Evolutionary conservation across 2,329 filamentous ascomycete species (phyloP).

Genomic region (Aspergillus fumigatus): DNA sequence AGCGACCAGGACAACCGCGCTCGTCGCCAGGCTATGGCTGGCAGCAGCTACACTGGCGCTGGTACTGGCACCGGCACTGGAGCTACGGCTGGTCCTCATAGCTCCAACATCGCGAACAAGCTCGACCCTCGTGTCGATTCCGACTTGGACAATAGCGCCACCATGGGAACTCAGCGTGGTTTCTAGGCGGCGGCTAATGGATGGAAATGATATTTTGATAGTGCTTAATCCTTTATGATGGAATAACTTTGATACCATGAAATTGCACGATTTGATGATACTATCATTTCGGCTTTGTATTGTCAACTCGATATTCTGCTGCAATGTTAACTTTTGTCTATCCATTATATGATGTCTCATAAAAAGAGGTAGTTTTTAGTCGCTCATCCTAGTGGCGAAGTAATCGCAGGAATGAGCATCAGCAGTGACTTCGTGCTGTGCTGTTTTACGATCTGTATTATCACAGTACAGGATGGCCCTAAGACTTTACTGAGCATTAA

Average conservation of each 20-base stretch:
- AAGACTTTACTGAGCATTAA: no score
- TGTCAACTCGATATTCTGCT: not conserved
- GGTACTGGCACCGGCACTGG: constrained; percentile 5
- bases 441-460: no score
- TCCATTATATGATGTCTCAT: no score
- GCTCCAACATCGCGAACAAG: constrained; percentile 46
- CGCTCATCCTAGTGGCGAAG: no score
- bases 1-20: constrained; percentile 35
- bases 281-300: not conserved
- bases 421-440: no score
- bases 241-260: not conserved
- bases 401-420: no score
- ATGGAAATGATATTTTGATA: not conserved
- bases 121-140: constrained; percentile 53
- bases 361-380: no score
- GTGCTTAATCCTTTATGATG: not conserved
- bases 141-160: constrained; percentile 27
- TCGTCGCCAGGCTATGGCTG: constrained; percentile 6
- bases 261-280: not conserved
- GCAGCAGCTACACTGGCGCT: constrained; percentile 16
- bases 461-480: no score
- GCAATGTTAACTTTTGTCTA: not conserved
- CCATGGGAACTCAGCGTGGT: constrained; percentile 2
- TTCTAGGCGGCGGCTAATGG: not conserved
- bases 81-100: constrained; percentile 39